Base-by-base conservation (phyloP, 306 rosid species). In the Ochetophila trinervis region DNA sequence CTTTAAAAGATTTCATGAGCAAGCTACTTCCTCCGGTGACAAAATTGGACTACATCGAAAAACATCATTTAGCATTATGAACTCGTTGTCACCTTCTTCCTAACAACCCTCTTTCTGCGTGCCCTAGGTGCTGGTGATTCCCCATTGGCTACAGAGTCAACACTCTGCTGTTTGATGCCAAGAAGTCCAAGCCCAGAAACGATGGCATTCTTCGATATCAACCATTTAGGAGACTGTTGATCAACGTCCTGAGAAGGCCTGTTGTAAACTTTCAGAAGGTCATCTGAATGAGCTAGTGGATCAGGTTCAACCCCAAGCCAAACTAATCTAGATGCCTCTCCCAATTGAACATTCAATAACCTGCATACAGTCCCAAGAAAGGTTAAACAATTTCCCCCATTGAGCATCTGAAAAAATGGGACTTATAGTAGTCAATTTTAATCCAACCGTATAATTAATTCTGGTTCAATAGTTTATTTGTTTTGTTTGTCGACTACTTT, bases 221-320 rank as follows among this genome's bases (percentile, higher is more conserved):
- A 90, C 99, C 99, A 94, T 82, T 88, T 94, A 23, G 97, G 83
- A 64, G 96, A 83, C 15, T 84, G 60, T 13, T 47, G 57, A 32
- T 79, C 87, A 22, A 62, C 78, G 66, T 72, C 80, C 76, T 88
- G 87, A 52, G 91, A 71, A 66, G 88, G 85, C 80, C 96, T 88
- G 73, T 49, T 88, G 84, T 94, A 94, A 16, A 72, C 97, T 82
- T 83, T 85, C 88, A 88, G 74, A 59, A 88, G 84, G 34, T 79
- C 79, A 64, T 88, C 95, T 9, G 99, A 86, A 20, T 84, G 86
- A 77, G 82, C 90, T 72, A 94, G 71, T 34, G 97, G 95, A 76
- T 94, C 95, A 20, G 88, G 97, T 90, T 94, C 99, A 36, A 94
- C 84, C 19, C 99, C 97, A 37, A 94, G 91, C 99, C 99, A 94